These are phyloP conservation scores for Cyclospora cayetanensis DNA, from an alignment of 169 alveolate genomes.

Conservation along the genomic window DNA sequence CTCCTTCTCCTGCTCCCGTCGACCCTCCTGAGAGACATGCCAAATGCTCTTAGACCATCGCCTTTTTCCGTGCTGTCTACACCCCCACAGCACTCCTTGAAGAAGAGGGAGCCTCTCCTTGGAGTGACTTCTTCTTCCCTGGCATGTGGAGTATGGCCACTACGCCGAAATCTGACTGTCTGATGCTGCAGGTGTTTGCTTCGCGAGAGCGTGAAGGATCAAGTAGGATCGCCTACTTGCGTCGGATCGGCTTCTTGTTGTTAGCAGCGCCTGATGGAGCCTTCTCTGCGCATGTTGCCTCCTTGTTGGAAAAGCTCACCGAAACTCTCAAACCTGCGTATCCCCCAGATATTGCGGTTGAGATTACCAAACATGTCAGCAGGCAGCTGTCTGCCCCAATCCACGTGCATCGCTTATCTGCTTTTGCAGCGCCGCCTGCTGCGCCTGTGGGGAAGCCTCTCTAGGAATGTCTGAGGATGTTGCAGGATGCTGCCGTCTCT, in stretches of 20 bases:
- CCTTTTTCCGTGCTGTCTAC: too few species aligned
- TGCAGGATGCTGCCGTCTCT: not conserved
- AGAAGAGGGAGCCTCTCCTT: too few species aligned
- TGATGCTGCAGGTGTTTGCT: constrained; percentile 70
- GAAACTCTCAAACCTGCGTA: constrained; percentile 74
- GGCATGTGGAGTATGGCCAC: too few species aligned
- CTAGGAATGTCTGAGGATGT: not conserved
- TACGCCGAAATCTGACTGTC: too few species aligned
- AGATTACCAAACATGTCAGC: constrained; percentile 3
- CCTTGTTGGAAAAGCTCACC: constrained; percentile 81
- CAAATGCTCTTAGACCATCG: too few species aligned
- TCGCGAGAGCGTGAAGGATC: constrained; percentile 73
- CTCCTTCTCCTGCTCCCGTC: too few species aligned
- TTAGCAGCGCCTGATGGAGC: constrained; percentile 68
- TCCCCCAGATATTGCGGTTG: not conserved
- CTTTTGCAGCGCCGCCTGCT: not conserved
- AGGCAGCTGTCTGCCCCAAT: not conserved
- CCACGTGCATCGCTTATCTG: too few species aligned
- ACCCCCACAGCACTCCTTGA: too few species aligned
- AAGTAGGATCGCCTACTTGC: constrained; percentile 63
- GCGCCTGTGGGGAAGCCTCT: too few species aligned
- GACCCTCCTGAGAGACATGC: too few species aligned
- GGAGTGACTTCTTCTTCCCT: too few species aligned
- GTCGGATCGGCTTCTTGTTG: constrained; percentile 80
- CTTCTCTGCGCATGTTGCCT: not conserved